phyloP scores from a whole-genome alignment of 805 yeast genomes.

The Lachancea mirantina region DNA sequence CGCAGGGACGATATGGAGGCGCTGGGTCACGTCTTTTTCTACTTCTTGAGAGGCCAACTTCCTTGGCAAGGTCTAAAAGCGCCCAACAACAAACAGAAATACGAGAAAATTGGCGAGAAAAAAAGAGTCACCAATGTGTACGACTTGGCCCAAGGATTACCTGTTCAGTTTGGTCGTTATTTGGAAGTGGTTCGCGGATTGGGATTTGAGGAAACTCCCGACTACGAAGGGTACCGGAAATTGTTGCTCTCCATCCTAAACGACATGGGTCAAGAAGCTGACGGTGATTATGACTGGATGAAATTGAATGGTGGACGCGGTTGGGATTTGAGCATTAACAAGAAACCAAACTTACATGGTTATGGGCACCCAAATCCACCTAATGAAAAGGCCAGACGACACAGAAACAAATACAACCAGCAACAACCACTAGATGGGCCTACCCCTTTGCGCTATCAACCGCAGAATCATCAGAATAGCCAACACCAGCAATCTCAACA shows the following conservation, averaged over 20 bases:
- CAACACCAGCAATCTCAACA: conserved; percentile 17
- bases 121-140: conserved; percentile 82
- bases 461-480: conserved; percentile 15
- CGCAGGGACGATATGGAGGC: conserved; percentile 96
- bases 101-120: conserved; percentile 95
- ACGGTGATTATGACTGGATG: conserved; percentile 98
- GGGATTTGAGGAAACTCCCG: conserved; percentile 90
- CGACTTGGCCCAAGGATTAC: conserved; percentile 83
- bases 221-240: conserved; percentile 77
- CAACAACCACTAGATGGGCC: conserved; percentile 20
- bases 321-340: conserved; percentile 85
- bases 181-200: conserved; percentile 81
- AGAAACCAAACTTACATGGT: conserved; percentile 91
- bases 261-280: conserved; percentile 62
- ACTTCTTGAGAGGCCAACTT: conserved; percentile 85
- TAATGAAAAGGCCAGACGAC: conserved; percentile 39
- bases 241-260: conserved; percentile 73
- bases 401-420: conserved; percentile 31
- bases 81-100: conserved; percentile 94
- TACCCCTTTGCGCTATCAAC: conserved; percentile 18
- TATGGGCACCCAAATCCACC: conserved; percentile 93
- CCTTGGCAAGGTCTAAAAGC: conserved; percentile 99
- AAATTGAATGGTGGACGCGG: conserved; percentile 90
- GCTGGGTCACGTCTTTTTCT: conserved; percentile 92
- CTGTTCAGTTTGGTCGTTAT: conserved; percentile 89